Base-by-base conservation (phyloP, 371 early-diverging fungal species). In the Mortierella sp. region DNA sequence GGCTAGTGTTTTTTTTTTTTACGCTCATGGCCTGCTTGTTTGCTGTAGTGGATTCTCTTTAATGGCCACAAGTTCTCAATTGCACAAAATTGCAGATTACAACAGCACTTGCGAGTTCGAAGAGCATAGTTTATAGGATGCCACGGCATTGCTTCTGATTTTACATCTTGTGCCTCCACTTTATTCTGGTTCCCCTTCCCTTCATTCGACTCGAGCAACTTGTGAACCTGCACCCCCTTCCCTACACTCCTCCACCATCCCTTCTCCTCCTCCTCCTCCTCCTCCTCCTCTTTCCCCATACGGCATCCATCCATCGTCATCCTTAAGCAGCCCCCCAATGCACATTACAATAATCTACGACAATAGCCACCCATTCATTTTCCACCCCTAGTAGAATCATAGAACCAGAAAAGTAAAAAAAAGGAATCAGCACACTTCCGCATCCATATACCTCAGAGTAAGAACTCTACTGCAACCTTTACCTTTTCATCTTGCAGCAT, bases 181-280 rank as follows among this genome's bases (percentile, higher is more conserved):
- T 26, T 23, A 47, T 62, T 43, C 70, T 57, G 76, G 76, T 76
- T 70, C 76, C 70, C 76, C 76, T 49, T 65, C 60, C 70, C 69
- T 59, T 66, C 70, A 76, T 64, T 64, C 68, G 45, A 64, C 63
- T 58, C 15, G 40, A 35, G 64, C 70, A 64, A 17, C 42, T 60
- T 45, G 60, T 40, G 70, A 70, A 64, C 70, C 64, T 56, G 64
- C 70, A 64, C 35, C 51, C 54, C 47, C 56, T 42, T 51, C 68
- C 65, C 12, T 37, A 3, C 26, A 26, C 28, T 53, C 51, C 60
- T n/a, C 57, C 37, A 26, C 63, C 61, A 12, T 42, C 40, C 51
- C 54, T 29, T 23, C 34, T 32, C 19, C 31, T 45, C 53, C 60
- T 40, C 64, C 56, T 63, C 65, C 61, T 1, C 35, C 61, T 22